Percentiles rank a stretch among this genome's conserved stretches.
Conservation (phyloP, 805 yeast species). For the Pichia insulana region DNA sequence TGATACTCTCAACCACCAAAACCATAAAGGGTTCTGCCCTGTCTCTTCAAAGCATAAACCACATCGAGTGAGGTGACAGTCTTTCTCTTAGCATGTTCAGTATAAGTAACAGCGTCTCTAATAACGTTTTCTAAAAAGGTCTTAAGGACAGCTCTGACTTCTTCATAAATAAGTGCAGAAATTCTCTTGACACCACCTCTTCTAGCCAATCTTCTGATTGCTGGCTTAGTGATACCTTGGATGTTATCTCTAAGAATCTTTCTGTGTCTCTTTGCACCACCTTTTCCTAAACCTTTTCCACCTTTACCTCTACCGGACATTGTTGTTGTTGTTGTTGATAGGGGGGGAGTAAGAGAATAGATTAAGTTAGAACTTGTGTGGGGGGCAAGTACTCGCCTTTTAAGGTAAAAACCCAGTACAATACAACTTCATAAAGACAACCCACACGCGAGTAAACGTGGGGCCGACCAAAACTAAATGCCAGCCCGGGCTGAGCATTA, state of each 20-base stretch:
- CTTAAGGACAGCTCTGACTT: conserved; percentile 94
- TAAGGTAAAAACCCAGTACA: no score
- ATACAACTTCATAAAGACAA: no score
- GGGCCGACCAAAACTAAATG: neutral
- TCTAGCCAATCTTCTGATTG: conserved; percentile 99
- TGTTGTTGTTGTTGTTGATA: conserved; percentile 23
- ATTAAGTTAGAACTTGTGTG: neutral
- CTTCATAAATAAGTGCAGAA: conserved; percentile 97
- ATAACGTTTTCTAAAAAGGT: conserved; percentile 94
- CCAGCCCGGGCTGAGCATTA: neutral
- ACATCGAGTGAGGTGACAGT: conserved; percentile 98
- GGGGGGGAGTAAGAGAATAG: conserved; percentile 6
- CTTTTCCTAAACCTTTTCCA: conserved; percentile 99
- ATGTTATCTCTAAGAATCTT: conserved; percentile 98
- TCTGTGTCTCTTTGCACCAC: conserved; percentile 99
- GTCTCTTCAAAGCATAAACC: conserved; percentile 98
- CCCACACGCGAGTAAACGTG: neutral
- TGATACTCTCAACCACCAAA: conserved; percentile 95
- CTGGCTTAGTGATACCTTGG: conserved; percentile 99
- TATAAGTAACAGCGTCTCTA: conserved; percentile 98
- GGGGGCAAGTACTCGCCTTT: no score
- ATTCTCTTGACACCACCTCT: conserved; percentile 99
- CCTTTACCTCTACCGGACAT: conserved; percentile 99
- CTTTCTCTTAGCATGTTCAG: conserved; percentile 99
- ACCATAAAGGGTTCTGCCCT: conserved; percentile 99